Conservation (phyloP, 164 flowering plant species). For the Nymphaea colorata region DNA sequence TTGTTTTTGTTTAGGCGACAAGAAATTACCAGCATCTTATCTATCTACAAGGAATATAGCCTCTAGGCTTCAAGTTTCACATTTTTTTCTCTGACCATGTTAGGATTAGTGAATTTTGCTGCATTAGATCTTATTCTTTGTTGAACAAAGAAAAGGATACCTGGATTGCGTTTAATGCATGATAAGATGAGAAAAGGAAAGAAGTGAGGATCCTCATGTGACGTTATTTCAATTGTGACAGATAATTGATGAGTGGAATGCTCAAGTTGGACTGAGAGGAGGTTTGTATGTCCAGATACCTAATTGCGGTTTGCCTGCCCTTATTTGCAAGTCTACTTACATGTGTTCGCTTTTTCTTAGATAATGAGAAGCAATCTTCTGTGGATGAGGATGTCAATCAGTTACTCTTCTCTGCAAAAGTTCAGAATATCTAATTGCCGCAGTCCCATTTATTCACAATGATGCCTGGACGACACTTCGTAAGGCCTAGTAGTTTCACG, state of each 20-base stretch:
- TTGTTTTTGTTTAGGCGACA: too few species aligned
- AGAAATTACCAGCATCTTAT: too few species aligned
- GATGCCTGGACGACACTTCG: too few species aligned
- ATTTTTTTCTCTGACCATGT: too few species aligned
- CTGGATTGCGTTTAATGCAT: not conserved
- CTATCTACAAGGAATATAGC: too few species aligned
- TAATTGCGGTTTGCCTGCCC: not conserved
- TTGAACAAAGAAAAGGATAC: too few species aligned
- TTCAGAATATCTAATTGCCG: conserved; percentile 18
- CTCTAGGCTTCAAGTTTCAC: too few species aligned
- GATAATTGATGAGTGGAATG: conserved; percentile 80
- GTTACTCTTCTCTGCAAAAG: conserved; percentile 57
- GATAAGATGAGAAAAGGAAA: not conserved
- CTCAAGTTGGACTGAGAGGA: conserved; percentile 51
- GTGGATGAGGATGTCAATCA: conserved; percentile 55
- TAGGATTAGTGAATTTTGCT: too few species aligned
- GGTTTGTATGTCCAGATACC: conserved; percentile 22
- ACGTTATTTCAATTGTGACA: conserved; percentile 12
- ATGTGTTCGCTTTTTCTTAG: conserved; percentile 10
- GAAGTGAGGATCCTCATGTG: not conserved
- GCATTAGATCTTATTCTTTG: too few species aligned
- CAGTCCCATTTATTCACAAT: not conserved
- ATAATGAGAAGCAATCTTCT: conserved; percentile 25
- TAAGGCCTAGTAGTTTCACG: too few species aligned
- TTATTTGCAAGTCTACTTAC: not conserved